phyloP scores from a whole-genome alignment of 805 yeast genomes.

The Ogataea pilisensis region DNA sequence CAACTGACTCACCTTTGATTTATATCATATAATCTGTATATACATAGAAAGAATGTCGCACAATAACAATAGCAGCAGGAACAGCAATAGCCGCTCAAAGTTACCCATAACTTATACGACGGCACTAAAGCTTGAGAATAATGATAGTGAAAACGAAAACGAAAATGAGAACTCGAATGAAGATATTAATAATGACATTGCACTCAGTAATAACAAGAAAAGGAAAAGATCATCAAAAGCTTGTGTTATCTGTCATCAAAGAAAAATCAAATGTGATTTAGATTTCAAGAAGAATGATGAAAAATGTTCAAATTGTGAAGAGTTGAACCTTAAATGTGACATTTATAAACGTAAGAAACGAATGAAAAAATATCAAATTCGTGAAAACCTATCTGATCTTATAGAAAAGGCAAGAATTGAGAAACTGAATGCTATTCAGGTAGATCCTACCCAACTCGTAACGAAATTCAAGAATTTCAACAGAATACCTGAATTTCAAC shows the following conservation, averaged over 20 bases:
- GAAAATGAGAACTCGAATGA: neutral
- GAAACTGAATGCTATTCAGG: conserved; percentile 9
- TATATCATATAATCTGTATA: too few species aligned
- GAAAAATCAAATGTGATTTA: conserved; percentile 71
- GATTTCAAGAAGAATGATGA: conserved; percentile 53
- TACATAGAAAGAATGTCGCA: too few species aligned
- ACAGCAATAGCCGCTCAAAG: too few species aligned
- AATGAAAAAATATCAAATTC: conserved; percentile 13
- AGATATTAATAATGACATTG: too few species aligned
- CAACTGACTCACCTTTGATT: too few species aligned
- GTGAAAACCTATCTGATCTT: conserved; percentile 10
- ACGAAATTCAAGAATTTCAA: neutral
- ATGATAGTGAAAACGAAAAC: neutral
- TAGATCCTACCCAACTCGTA: conserved; percentile 8
- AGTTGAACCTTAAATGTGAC: conserved; percentile 24
- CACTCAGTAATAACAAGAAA: too few species aligned
- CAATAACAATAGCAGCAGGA: too few species aligned
- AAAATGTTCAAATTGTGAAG: conserved; percentile 40
- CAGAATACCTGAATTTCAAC: neutral
- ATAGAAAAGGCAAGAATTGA: conserved; percentile 8
- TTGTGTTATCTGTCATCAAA: conserved; percentile 64
- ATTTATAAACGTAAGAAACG: conserved; percentile 45
- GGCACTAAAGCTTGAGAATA: too few species aligned
- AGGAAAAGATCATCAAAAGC: conserved; percentile 65
- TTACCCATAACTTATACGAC: too few species aligned